Conservation (phyloP, 2,329 filamentous ascomycete species). For the Helotiales sp. region DNA sequence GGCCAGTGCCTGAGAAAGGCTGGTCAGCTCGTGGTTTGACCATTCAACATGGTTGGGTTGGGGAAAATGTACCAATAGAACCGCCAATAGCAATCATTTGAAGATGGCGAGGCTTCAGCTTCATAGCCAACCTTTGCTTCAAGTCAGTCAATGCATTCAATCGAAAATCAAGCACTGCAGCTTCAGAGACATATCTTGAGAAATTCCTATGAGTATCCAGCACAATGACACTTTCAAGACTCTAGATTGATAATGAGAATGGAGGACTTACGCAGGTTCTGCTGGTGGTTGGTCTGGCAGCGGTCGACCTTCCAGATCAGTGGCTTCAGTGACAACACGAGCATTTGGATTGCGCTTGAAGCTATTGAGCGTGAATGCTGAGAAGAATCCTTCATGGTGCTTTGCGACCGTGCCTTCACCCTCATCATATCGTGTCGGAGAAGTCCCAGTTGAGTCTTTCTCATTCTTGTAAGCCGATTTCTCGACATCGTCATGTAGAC, state of each 20-base stretch:
- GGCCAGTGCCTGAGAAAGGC: constrained; percentile 66
- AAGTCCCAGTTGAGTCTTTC: not conserved
- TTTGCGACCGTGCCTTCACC: constrained; percentile 6
- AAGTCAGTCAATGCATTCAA: no score
- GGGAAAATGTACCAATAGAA: no score
- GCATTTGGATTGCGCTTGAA: constrained; percentile 16
- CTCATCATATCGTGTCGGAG: not conserved
- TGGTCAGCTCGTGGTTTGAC: no score
- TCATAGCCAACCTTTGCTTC: no score
- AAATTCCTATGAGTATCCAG: no score
- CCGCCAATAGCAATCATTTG: no score
- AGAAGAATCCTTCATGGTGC: constrained; percentile 12
- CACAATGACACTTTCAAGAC: no score
- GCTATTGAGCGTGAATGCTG: constrained; percentile 6
- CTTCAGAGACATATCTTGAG: no score
- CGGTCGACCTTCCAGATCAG: constrained; percentile 8
- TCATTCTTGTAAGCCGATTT: constrained; percentile 3
- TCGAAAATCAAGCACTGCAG: no score
- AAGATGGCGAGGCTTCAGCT: no score
- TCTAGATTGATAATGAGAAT: no score
- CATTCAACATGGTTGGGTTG: no score
- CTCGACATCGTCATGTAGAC: constrained; percentile 7
- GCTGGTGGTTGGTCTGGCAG: constrained; percentile 11
- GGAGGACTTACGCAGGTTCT: constrained; percentile 7
- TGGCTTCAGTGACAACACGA: constrained; percentile 8